A percentile compares a stretch with the other conserved stretches of the same genome.
Conservation (phyloP, 1,284 basidiomycete species). For the Irpex lacteus region DNA sequence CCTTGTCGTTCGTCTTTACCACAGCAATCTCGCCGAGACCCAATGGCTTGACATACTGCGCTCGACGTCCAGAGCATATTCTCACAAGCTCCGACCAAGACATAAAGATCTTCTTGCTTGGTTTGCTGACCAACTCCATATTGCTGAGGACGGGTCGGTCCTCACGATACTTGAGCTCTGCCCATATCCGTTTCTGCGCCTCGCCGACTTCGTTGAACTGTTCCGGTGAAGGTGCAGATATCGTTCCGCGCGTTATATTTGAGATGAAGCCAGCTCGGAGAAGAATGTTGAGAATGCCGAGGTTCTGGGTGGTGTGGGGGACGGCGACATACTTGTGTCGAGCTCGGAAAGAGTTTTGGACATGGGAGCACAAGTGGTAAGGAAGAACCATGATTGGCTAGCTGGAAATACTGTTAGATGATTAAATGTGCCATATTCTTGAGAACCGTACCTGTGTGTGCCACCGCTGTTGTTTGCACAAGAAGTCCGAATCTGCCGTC, state of each 20-base stretch:
- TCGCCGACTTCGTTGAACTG: slow-evolving; percentile 56
- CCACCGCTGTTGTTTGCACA: background rate
- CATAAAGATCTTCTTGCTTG: slow-evolving; percentile 76
- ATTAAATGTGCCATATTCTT: too few species aligned
- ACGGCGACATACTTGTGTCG: slow-evolving; percentile 74
- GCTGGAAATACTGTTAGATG: slow-evolving; percentile 2
- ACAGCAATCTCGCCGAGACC: slow-evolving; percentile 54
- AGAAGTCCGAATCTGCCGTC: background rate
- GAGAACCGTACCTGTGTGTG: background rate
- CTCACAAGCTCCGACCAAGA: slow-evolving; percentile 66
- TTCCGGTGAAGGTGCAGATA: slow-evolving; percentile 58
- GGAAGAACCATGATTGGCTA: slow-evolving; percentile 55
- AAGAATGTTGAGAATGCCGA: slow-evolving; percentile 82
- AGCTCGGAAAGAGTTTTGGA: slow-evolving; percentile 88
- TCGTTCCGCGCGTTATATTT: slow-evolving; percentile 77
- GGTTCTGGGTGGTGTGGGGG: slow-evolving; percentile 78
- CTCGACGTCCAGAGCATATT: slow-evolving; percentile 72
- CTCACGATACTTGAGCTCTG: slow-evolving; percentile 85
- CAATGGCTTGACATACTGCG: slow-evolving; percentile 70
- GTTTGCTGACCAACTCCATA: slow-evolving; percentile 75
- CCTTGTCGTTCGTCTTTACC: slow-evolving; percentile 55
- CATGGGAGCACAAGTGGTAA: slow-evolving; percentile 78
- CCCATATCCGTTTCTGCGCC: slow-evolving; percentile 78
- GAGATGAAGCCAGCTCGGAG: slow-evolving; percentile 85
- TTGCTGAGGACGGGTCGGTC: slow-evolving; percentile 76